These are phyloP conservation scores for Xeromyces bisporus DNA, from an alignment of 495 filamentous ascomycete species.

Conservation along the genomic window DNA sequence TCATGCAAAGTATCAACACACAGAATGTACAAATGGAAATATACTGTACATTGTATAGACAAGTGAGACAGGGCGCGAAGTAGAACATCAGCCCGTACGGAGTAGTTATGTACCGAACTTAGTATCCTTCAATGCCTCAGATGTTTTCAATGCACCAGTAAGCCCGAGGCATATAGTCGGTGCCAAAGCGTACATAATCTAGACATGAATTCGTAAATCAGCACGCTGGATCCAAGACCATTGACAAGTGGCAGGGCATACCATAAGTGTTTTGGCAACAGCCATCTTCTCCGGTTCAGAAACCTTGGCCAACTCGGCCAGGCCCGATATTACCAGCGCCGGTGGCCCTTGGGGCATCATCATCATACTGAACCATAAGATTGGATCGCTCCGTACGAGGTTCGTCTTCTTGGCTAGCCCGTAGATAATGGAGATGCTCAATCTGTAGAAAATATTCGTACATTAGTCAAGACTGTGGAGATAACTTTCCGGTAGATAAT, in stretches of 20 bases:
- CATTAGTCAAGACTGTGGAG: neutral
- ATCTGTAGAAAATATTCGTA: slow-evolving; percentile 3
- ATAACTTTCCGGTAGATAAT: too few species aligned
- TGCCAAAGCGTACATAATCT: slow-evolving; percentile 35
- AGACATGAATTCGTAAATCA: neutral
- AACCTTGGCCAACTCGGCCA: slow-evolving; percentile 47
- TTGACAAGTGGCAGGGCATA: slow-evolving; percentile 8
- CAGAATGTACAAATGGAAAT: too few species aligned
- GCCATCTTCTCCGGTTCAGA: slow-evolving; percentile 44
- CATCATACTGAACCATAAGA: slow-evolving; percentile 66
- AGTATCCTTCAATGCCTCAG: slow-evolving; percentile 13
- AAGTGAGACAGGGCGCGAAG: too few species aligned
- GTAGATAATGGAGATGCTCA: slow-evolving; percentile 45
- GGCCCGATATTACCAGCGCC: slow-evolving; percentile 48
- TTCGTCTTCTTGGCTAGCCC: slow-evolving; percentile 40
- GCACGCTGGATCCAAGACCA: slow-evolving; percentile 3
- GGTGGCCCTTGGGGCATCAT: slow-evolving; percentile 59
- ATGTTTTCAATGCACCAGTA: slow-evolving; percentile 34
- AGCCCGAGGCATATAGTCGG: slow-evolving; percentile 36
- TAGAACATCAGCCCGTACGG: too few species aligned
- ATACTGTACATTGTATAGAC: too few species aligned
- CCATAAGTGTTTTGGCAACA: slow-evolving; percentile 54
- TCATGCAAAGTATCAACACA: slow-evolving; percentile 3
- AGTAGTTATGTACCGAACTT: slow-evolving; percentile 3
- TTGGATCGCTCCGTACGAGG: slow-evolving; percentile 43